Evolutionary conservation across 495 filamentous ascomycete genomes (phyloP), one percentile per base, ranked within the genome.

Genomic region (Penicillium roqueforti): DNA sequence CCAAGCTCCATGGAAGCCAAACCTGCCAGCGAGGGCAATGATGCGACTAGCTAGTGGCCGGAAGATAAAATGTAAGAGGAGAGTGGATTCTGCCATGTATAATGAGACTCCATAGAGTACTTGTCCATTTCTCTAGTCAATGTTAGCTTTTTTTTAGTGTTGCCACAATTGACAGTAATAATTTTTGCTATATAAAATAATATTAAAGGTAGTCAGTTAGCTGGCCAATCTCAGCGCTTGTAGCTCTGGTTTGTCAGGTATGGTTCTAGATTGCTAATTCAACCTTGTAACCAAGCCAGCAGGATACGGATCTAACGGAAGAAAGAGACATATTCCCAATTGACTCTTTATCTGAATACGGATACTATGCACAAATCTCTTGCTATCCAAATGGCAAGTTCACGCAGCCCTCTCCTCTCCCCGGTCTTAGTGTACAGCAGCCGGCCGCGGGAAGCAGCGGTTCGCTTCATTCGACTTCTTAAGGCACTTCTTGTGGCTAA

Each of bases 1-100:
- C 62, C 68, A 14, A 75, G 79, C 53, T 76, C 69, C 39, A 77
- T 76, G 51, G 73, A 78, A 53, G 78, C 88, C 6, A 87, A 86
- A 71, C 89, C 88, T 19, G 88, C 86, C 26, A 89, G 85, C 58
- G 87, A 91, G 68, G 81, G 76, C n/a, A 83, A 85, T 55, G 86
- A 87, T 67, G 87, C 87, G 20, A 85, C 80, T 34, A 54, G 67
- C 54, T 58, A 62, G 47, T 64, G 47, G 61, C 51, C 37, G 55
- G 47, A 53, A 52, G 34, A 38, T 51, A 49, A 55, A 50, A 53
- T 60, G 53, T 44, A 40, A 47, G 26, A 57, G 50, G 38, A 28
- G 53, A 45, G 47, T 37, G 44, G 56, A 40, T 50, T 56, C 44
- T 31, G 38, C 57, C 50, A 59, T 67, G 61, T 67, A 65, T 65